Base-by-base conservation (phyloP, 2,329 filamentous ascomycete species). In the Nemania bipapillata region DNA sequence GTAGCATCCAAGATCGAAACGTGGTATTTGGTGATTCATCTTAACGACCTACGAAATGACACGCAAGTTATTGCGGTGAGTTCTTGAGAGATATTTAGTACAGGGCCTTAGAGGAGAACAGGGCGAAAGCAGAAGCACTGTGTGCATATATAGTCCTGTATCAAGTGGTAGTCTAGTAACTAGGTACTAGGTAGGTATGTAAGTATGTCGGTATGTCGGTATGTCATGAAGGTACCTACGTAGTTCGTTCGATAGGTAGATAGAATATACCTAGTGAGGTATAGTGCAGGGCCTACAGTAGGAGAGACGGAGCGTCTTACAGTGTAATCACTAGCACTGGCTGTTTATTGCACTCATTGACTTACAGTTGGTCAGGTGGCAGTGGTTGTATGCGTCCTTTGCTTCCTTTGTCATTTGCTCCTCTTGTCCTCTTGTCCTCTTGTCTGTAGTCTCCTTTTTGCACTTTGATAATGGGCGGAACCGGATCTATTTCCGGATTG, bases 1-100 rank as follows among this genome's bases (percentile, higher is more conserved):
- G 24, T 28, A 24, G 66, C 54, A 69, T 54, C 37, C 40, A 20
- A 55, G 42, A 53, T 49, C 37, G 53, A 50, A 52, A 62, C 58
- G 66, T 66, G 47, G 40, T 50, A 54, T 64, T 45, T 57, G 30
- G 63, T 65, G 55, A 65, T 60, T 54, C 50, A 49, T 65, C 63
- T 60, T 26, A 40, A n/a, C n/a, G n/a, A n/a, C 55, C 47, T 30
- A 49, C 6, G 24, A 20, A n/a, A 35, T 11, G 12, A 30, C 47
- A 47, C 17, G 62, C 32, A 47, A 49, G 52, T 58, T 55, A 37
- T 66, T 69, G 57, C 63, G 63, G 63, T 69, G 66, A 69, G 63
- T 65, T 57, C 52, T 47, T 37, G 50, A 58, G 49, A 57, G 40
- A 28, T 58, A 55, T 52, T 49, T 37, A 63, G 35, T 32, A 30